Conservation (phyloP, 768 basidiomycete genomes). For the Amanita inopinata region DNA sequence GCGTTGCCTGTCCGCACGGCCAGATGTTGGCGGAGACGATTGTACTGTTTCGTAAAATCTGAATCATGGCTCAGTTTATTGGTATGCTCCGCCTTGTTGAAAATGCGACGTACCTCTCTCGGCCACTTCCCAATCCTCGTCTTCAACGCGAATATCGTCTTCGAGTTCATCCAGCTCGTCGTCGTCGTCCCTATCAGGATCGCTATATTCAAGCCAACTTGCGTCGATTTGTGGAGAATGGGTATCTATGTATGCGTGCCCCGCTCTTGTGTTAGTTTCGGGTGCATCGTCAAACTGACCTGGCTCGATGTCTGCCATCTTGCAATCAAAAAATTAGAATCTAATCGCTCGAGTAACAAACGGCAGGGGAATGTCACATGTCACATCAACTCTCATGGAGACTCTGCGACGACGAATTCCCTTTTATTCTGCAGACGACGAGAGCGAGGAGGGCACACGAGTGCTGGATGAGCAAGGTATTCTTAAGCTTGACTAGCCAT, state of each 20-base stretch:
- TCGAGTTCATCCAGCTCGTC: slow-evolving; percentile 39
- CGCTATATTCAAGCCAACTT: slow-evolving; percentile 22
- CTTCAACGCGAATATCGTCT: slow-evolving; percentile 58
- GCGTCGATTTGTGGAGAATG: slow-evolving; percentile 27
- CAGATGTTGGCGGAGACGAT: slow-evolving; percentile 86
- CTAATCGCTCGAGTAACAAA: not conserved
- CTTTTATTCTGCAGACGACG: slow-evolving; percentile 25
- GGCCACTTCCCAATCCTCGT: slow-evolving; percentile 84
- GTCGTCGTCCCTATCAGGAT: slow-evolving; percentile 28
- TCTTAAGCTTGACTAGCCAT: not conserved
- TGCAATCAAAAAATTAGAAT: slow-evolving; percentile 4
- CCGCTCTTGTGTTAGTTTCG: slow-evolving; percentile 22
- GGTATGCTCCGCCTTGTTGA: slow-evolving; percentile 1
- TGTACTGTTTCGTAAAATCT: slow-evolving; percentile 99
- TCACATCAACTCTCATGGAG: slow-evolving; percentile 19
- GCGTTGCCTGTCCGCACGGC: slow-evolving; percentile 71
- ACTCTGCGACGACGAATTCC: slow-evolving; percentile 36
- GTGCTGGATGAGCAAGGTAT: slow-evolving; percentile 49
- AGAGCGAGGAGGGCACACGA: slow-evolving; percentile 16
- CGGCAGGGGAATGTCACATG: not conserved
- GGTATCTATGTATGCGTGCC: slow-evolving; percentile 35
- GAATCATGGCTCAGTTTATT: slow-evolving; percentile 12
- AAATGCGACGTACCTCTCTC: slow-evolving; percentile 52
- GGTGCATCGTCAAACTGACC: slow-evolving; percentile 60
- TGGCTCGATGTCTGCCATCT: slow-evolving; percentile 22